Evolutionary conservation across 1,284 basidiomycete species (phyloP), one percentile per base, ranked within the genome.

Genomic region (Singerocomus inundabilis): DNA sequence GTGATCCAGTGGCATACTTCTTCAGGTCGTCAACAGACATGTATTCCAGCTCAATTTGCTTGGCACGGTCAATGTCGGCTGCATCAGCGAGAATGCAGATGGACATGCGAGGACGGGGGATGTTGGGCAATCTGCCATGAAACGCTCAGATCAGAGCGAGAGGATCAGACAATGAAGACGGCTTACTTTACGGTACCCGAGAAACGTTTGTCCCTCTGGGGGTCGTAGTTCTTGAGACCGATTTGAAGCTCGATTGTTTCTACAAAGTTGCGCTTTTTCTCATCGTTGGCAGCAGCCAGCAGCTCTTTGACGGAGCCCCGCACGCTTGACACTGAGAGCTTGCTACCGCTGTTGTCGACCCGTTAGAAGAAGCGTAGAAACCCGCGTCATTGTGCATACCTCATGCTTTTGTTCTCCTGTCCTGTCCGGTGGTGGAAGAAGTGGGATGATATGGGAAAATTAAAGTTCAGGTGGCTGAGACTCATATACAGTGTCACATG

Each of bases 1-100:
- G n/a, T 34, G 29, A 39, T 26, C n/a, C 2, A 29, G 12, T 7
- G 1, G 70, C 81, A 35, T 59, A 89, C 92, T 99, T 99, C 79
- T 99, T 99, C 78, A 99, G 82, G 77, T 99, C 96, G 68, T 99
- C 96, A 65, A 98, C 97, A 61, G 93, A 96, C 95, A 98, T 98
- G 80, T 95, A 96, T 73, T 97, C 94, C 60, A 97, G 85, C 63
- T 93, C 90, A 61, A 97, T 96, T 73, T 94, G 89, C 81, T 98
- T 98, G 52, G 94, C 94, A 70, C 93, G 91, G 78, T 99, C 96
- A 72, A 99, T 97, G 75, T 99, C 97, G 70, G 90, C 89, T 44
- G 95, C 96, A 77, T 99, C 96, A 58, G 95, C 96, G 63, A 99
- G 90, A 84, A 99, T 98, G 84, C 96, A 98, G 71, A 99, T 88